These are phyloP conservation scores for Pythium aquatile DNA, from an alignment of 352 stramenopile genomes.

Conservation along the genomic window DNA sequence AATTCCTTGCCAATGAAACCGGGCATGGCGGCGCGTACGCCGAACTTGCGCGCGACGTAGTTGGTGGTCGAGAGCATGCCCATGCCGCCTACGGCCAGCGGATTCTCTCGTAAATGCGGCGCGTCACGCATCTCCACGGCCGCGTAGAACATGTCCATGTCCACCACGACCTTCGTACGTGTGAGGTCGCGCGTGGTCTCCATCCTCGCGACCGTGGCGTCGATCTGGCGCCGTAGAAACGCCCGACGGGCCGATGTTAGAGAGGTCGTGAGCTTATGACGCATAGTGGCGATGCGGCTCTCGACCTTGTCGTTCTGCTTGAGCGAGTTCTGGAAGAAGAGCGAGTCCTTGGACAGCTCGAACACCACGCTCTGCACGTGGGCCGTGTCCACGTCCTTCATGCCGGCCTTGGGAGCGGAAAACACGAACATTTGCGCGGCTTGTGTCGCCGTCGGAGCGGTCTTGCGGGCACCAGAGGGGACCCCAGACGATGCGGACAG, in stretches of 20 bases:
- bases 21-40: constrained; percentile 95
- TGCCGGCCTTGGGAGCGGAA: constrained; percentile 84
- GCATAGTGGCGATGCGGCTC: constrained; percentile 73
- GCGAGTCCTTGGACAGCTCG: constrained; percentile 92
- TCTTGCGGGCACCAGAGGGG: not conserved
- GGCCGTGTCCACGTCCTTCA: constrained; percentile 86
- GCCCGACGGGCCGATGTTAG: constrained; percentile 42
- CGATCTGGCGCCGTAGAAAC: constrained; percentile 39
- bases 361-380: constrained; percentile 93
- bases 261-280: constrained; percentile 42
- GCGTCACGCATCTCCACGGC: constrained; percentile 94
- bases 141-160: constrained; percentile 99
- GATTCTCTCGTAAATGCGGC: constrained; percentile 83
- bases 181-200: constrained; percentile 57
- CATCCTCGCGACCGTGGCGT: constrained; percentile 44
- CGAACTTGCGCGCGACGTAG: constrained; percentile 93
- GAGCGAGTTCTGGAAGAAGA: constrained; percentile 91
- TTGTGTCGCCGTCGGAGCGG: constrained; percentile 5
- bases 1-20: constrained; percentile 96
- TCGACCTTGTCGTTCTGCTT: constrained; percentile 89
- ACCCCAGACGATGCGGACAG: not conserved
- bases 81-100: constrained; percentile 90
- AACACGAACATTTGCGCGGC: constrained; percentile 71
- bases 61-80: constrained; percentile 96
- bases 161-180: constrained; percentile 86